Base-by-base conservation (phyloP, 2,329 filamentous ascomycete genomes). In the Aspergillus sp. region DNA sequence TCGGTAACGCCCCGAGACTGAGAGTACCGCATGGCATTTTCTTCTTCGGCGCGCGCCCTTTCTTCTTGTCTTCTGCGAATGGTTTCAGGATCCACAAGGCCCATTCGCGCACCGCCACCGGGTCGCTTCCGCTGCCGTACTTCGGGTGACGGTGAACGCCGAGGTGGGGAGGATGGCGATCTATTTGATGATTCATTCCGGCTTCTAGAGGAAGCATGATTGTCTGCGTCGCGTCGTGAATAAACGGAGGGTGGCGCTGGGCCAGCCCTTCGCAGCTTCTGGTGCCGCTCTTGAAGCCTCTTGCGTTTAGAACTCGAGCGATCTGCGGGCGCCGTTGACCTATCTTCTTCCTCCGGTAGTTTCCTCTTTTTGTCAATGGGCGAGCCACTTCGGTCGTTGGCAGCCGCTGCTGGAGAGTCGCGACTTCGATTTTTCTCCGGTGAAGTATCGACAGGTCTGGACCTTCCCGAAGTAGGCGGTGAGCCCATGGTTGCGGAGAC, bases 1-100 rank as follows among this genome's bases (percentile, higher is more conserved):
- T 98, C 92, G 69, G 93, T 88, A 47, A 92, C 88, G 48, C 88
- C 89, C 54, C 88, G 79, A 30, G 79, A 78, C 38, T 72, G 73
- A 15, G 75, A 71, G 38, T 61, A 69, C 25, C 68, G 72, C 64
- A 76, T 69, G 1, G 76, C 75, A 50, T 79, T 77, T 56, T 75
- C 73, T 62, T 74, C 71, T 60, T 74, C 71, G 46, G 77, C 76
- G 30, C 79, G 76, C 55, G 81, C 79, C 28, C 78, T 74, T 61
- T 80, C 79, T 64, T 80, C 79, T 66, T 77, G 80, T 68, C 74
- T 72, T 58, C 73, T 79, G 55, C 76, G 77, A 54, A 79, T 66
- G 22, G 74, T 76, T 65, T 78, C 77, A 19, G 73, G 70, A 25
- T 79, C 74, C 11, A 73, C 71, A 1, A 74, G 67, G 0, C 76